A percentile compares a stretch with the other conserved stretches of the same genome.
These are phyloP conservation scores for Paramecium pentaurelia DNA, from an alignment of 73 alveolate species.

Conservation along the genomic window DNA sequence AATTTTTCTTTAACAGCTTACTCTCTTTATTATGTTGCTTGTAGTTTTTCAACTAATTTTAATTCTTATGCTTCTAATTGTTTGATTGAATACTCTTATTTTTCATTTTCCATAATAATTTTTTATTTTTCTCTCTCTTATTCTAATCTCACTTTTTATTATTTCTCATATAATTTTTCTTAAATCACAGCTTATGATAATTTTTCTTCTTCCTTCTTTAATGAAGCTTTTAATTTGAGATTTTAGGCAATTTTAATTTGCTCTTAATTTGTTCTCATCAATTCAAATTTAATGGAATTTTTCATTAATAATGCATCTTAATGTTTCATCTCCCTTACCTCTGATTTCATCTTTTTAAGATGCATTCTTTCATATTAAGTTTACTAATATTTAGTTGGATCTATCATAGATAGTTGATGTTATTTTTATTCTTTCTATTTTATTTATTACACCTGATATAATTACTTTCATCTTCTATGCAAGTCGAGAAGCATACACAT, in stretches of 20 bases:
- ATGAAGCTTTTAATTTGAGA: neutral
- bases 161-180: neutral
- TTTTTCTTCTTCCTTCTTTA: neutral
- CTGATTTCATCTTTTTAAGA: neutral
- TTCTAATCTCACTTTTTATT: neutral
- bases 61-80: neutral
- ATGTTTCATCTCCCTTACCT: neutral
- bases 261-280: neutral
- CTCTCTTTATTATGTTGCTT: neutral
- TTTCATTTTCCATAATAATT: neutral
- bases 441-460: neutral
- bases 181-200: neutral
- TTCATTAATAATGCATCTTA: neutral
- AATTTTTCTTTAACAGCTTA: neutral
- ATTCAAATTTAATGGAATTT: neutral
- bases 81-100: neutral
- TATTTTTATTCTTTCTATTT: neutral
- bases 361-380: neutral
- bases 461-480: neutral
- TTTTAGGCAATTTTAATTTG: neutral
- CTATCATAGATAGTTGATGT: neutral
- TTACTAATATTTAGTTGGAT: neutral
- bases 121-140: neutral
- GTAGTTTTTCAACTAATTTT: neutral
- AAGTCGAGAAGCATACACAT: conserved; percentile 2